Evolutionary conservation across 306 rosid species (phyloP).

Genomic region (Parietaria judaica): DNA sequence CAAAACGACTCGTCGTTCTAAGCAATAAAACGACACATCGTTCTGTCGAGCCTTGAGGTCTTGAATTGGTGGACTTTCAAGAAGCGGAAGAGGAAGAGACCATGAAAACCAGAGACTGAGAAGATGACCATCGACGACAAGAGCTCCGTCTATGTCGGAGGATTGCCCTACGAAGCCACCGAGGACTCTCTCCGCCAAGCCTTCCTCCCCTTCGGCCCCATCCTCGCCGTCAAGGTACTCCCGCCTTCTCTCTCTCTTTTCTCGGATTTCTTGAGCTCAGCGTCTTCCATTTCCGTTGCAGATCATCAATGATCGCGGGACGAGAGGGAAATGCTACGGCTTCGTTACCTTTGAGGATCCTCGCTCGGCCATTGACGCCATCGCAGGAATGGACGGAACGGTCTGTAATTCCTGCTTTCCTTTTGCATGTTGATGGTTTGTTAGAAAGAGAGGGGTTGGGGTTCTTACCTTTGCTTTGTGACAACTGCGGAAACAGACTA

Average conservation of each 20-base stretch:
- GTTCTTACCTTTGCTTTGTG: slow-evolving; percentile 14
- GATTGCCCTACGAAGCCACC: slow-evolving; percentile 70
- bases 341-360: slow-evolving; percentile 88
- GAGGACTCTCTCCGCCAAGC: slow-evolving; percentile 56
- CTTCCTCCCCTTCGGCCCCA: slow-evolving; percentile 74
- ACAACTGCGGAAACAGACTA: slow-evolving; percentile 47
- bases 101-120: background rate
- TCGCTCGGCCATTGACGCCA: slow-evolving; percentile 79
- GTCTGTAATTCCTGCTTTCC: slow-evolving; percentile 29
- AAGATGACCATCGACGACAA: slow-evolving; percentile 77
- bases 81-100: background rate
- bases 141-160: slow-evolving; percentile 82
- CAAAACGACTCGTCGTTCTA: no score
- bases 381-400: slow-evolving; percentile 85
- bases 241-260: no score
- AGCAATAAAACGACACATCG: no score
- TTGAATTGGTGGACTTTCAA: background rate
- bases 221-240: slow-evolving; percentile 77
- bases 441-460: background rate
- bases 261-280: background rate
- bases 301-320: slow-evolving; percentile 74
- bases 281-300: slow-evolving; percentile 17
- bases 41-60: background rate
- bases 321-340: slow-evolving; percentile 82
- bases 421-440: background rate